Evolutionary conservation across 1,284 basidiomycete genomes (phyloP).

Genomic region (Entoloma clypeatum): DNA sequence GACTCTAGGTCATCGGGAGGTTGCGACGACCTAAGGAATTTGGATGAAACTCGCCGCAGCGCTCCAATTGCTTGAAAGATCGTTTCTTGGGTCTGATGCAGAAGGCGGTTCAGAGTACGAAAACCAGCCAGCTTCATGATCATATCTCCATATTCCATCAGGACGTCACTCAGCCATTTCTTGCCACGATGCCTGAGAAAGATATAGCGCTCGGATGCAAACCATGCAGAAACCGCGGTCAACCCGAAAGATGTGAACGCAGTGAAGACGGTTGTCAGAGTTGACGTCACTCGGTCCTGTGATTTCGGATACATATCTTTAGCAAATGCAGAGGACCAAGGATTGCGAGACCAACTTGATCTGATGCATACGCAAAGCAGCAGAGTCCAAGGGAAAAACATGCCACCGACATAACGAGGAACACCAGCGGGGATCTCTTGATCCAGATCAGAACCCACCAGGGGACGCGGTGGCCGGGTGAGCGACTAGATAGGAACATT

Average conservation of each 20-base stretch:
- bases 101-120: conserved; percentile 21
- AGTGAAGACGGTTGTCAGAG: conserved; percentile 70
- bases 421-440: conserved; percentile 70
- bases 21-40: conserved; percentile 17
- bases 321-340: conserved; percentile 8
- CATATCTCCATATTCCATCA: conserved; percentile 45
- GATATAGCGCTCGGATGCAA: conserved; percentile 70
- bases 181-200: conserved; percentile 65
- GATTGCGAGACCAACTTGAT: conserved; percentile 41
- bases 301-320: conserved; percentile 8
- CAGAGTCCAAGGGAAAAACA: conserved; percentile 69
- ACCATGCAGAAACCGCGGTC: conserved; percentile 72
- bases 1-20: conserved; percentile 30
- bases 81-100: conserved; percentile 24
- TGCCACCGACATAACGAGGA: conserved; percentile 68
- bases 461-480: conserved; percentile 58
- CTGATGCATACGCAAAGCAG: conserved; percentile 61
- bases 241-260: conserved; percentile 73
- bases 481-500: conserved; percentile 33
- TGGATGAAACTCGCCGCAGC: conserved; percentile 16
- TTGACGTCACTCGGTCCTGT: conserved; percentile 58
- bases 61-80: conserved; percentile 16
- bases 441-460: conserved; percentile 83
- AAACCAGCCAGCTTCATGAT: conserved; percentile 41
- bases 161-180: conserved; percentile 72